These are phyloP conservation scores for Saccharomyces hybrid DNA, from an alignment of 1,139 yeast genomes.

Conservation along the genomic window DNA sequence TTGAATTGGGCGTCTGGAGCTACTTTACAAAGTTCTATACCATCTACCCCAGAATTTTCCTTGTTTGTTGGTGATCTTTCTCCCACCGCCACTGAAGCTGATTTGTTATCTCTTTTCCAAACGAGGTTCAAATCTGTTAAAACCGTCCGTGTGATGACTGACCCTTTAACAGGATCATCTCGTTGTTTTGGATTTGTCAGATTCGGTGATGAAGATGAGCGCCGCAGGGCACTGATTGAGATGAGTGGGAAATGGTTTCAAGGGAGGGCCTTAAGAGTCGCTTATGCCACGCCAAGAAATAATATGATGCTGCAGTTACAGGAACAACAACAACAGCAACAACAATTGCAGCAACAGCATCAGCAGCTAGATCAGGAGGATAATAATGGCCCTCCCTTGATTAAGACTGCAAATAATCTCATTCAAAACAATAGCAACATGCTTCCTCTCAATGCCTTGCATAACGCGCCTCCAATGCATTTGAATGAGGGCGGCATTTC, in stretches of 20 bases:
- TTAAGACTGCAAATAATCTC: constrained; percentile 15
- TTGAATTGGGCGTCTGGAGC: constrained; percentile 86
- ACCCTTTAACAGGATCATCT: constrained; percentile 64
- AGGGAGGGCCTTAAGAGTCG: constrained; percentile 70
- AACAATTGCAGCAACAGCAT: constrained; percentile 5
- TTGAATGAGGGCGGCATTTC: background rate
- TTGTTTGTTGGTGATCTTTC: constrained; percentile 83
- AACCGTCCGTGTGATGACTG: constrained; percentile 82
- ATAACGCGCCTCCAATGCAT: background rate
- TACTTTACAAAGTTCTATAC: constrained; percentile 33
- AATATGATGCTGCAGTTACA: constrained; percentile 17
- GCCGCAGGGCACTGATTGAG: constrained; percentile 66
- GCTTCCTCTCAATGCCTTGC: background rate
- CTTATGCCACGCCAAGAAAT: constrained; percentile 62
- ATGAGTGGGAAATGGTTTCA: constrained; percentile 78
- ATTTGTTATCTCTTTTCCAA: constrained; percentile 62
- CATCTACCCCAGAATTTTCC: constrained; percentile 48
- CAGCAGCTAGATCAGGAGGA: constrained; percentile 5
- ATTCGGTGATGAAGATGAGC: constrained; percentile 62
- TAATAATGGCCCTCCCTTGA: constrained; percentile 8
- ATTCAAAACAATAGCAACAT: constrained; percentile 4
- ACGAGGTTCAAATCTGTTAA: constrained; percentile 65
- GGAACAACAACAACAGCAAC: constrained; percentile 9
- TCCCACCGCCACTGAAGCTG: constrained; percentile 67
- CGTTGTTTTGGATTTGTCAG: constrained; percentile 93